phyloP scores from a whole-genome alignment of 495 filamentous ascomycete genomes.

The Neurospora sp. region DNA sequence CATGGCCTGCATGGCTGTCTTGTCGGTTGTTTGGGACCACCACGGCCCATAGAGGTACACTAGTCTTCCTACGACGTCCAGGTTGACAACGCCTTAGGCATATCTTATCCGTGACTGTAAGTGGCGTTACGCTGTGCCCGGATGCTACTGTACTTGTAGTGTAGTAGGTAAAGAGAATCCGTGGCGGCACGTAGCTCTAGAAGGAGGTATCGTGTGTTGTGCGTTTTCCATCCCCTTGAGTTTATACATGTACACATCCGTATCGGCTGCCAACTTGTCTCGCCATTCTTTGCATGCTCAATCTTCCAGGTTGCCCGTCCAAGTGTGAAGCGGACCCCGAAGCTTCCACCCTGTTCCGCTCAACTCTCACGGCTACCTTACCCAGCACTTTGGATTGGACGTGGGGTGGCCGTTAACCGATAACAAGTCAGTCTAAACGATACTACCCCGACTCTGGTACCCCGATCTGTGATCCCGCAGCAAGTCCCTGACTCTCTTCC shows the following conservation, averaged over 20 bases:
- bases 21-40: neutral
- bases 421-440: neutral
- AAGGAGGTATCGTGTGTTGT: neutral
- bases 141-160: neutral
- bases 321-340: neutral
- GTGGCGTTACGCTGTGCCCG: neutral
- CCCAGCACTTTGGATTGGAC: neutral
- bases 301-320: neutral
- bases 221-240: neutral
- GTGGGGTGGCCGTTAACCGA: neutral
- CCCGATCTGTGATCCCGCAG: neutral
- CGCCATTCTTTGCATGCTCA: neutral
- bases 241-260: neutral
- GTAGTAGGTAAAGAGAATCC: neutral
- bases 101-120: neutral
- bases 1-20: neutral
- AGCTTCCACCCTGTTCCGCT: neutral
- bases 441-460: neutral
- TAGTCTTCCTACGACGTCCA: neutral
- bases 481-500: neutral
- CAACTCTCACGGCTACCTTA: neutral
- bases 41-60: neutral
- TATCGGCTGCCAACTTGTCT: neutral
- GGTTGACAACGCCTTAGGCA: neutral
- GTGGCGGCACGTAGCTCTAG: neutral